Conservation (phyloP, 208 protist species). For the Trypanosoma grayi region DNA sequence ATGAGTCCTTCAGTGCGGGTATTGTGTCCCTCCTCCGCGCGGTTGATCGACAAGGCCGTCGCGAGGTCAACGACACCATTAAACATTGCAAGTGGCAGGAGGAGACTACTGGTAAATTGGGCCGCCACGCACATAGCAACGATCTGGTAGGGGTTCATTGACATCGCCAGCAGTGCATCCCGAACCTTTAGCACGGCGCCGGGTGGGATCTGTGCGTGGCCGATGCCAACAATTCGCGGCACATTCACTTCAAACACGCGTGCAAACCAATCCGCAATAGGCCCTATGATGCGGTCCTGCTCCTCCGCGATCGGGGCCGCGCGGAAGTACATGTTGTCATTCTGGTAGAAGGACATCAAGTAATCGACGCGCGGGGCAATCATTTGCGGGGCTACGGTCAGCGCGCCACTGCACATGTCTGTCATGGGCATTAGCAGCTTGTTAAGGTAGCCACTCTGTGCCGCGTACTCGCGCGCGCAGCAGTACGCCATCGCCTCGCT, state of each 20-base stretch:
- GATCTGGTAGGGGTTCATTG: constrained; percentile 91
- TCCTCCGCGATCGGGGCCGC: constrained; percentile 56
- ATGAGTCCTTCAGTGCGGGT: constrained; percentile 60
- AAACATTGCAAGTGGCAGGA: constrained; percentile 87
- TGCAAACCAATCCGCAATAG: constrained; percentile 81
- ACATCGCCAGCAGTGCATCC: constrained; percentile 65
- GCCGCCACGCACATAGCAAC: constrained; percentile 86
- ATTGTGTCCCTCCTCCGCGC: constrained; percentile 86
- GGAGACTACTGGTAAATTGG: constrained; percentile 90
- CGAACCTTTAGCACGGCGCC: constrained; percentile 54
- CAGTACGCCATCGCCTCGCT: constrained; percentile 80
- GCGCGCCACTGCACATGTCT: constrained; percentile 85
- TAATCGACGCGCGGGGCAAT: constrained; percentile 88
- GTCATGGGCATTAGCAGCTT: constrained; percentile 89
- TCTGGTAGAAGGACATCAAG: constrained; percentile 90
- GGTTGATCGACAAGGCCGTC: constrained; percentile 79
- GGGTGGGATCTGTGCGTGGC: constrained; percentile 67
- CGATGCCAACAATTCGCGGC: constrained; percentile 86
- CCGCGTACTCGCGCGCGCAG: constrained; percentile 85
- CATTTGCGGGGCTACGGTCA: constrained; percentile 85
- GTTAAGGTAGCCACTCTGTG: constrained; percentile 83
- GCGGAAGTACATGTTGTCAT: constrained; percentile 92
- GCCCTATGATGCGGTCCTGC: constrained; percentile 76
- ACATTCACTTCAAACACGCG: constrained; percentile 64
- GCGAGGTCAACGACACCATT: constrained; percentile 68